phyloP scores from a whole-genome alignment of 2,329 filamentous ascomycete species.

The Penicillium thymicola region DNA sequence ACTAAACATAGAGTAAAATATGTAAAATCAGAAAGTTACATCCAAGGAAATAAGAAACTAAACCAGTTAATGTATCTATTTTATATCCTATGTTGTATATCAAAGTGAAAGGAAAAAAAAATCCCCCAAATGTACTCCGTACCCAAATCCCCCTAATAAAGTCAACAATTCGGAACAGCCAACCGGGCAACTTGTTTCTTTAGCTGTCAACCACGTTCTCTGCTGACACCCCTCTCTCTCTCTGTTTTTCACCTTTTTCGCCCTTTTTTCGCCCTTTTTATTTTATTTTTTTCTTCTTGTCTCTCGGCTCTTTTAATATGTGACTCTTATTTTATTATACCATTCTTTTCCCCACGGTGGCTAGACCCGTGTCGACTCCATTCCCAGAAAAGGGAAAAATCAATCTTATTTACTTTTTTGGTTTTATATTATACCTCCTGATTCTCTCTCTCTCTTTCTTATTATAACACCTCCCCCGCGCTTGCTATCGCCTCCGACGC shows the following conservation, averaged over 20 bases:
- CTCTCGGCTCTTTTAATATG: background rate
- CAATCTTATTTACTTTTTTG: slow-evolving; percentile 7
- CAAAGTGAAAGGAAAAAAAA: background rate
- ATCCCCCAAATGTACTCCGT: too few relatives aligned
- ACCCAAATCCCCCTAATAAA: background rate
- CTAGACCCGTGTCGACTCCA: slow-evolving; percentile 13
- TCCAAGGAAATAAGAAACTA: background rate
- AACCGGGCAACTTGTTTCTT: background rate
- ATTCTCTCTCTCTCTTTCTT: background rate
- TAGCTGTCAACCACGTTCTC: slow-evolving; percentile 11
- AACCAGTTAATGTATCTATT: background rate
- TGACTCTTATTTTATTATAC: background rate
- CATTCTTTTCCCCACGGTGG: slow-evolving; percentile 7
- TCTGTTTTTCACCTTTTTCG: background rate
- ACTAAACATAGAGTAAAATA: background rate
- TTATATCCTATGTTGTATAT: background rate
- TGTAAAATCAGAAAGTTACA: too few relatives aligned
- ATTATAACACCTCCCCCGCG: slow-evolving; percentile 17
- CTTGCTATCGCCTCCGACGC: slow-evolving; percentile 18
- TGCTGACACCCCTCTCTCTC: slow-evolving; percentile 2
- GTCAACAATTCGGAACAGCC: slow-evolving; percentile 1
- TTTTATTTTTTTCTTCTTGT: too few relatives aligned
- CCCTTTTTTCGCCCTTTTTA: background rate
- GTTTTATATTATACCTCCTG: background rate
- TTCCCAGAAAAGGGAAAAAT: background rate